Base-by-base conservation (phyloP, 805 yeast genomes). In the Blastobotrys parvus region DNA sequence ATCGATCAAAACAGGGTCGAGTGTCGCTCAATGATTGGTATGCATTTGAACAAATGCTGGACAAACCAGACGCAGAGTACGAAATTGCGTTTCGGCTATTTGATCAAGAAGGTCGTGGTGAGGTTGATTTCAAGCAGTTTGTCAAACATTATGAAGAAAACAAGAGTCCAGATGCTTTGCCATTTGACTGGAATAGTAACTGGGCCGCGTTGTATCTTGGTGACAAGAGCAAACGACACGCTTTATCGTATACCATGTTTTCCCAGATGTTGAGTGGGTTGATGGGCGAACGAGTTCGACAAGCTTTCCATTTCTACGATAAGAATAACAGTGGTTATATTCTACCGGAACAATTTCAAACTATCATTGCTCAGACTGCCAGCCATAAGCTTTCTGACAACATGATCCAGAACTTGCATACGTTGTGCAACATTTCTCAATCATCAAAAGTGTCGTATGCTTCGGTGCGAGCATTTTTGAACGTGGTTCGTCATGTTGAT, bases 1-100 rank as follows among this genome's bases (percentile, higher is more conserved):
- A 90, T 64, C 75, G 75, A 45, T 69, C 72, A 32, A 68, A 71
- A 44, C 75, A 77, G 51, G 97, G 96, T 5, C 78, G 71, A 46
- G 69, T 86, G 39, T 71, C 75, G 21, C 67, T 78, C 39, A 60
- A 68, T 20, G 96, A 90, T 58, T 90, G 94, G 82, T 64, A 75
- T 40, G 71, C 72, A 35, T 84, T 90, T 58, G 78, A 83, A 54
- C 69, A 72, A 47, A 51, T 73, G 35, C 62, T 77, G 42, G 71
- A 70, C 48, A 69, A 74, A 47, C 69, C 77, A 35, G 77, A 76
- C 30, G 79, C 78, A 45, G 78, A 75, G 57, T 63, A 70, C 62
- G 69, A 68, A 51, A 71, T 67, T 45, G 69, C 74, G n/a, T 64
- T 63, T 50, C 67, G 72, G 38, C 60, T 72, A 18, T 64, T 71